Conservation (phyloP, 2,329 filamentous ascomycete species). For the Monosporascus sp. region DNA sequence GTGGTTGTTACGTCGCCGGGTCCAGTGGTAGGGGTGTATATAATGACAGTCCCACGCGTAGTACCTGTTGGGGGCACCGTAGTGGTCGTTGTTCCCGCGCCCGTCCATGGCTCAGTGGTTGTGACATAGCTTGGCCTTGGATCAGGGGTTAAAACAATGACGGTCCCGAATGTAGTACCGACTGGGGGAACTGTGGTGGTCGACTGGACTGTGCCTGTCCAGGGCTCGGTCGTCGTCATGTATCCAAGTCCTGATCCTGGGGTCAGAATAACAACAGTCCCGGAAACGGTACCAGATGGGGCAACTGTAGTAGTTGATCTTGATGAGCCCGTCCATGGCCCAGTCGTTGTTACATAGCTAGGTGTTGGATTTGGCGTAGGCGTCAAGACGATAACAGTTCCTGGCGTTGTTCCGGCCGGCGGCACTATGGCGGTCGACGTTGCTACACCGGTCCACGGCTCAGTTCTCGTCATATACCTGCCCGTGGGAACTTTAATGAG, state of each 20-base stretch:
- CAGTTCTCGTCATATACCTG: not conserved
- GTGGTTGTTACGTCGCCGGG: not conserved
- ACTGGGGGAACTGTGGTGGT: not conserved
- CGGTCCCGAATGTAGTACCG: not conserved
- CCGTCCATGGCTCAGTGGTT: not conserved
- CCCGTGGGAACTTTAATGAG: not conserved
- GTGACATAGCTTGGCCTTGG: not conserved
- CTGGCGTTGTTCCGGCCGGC: not conserved
- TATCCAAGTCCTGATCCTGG: not conserved
- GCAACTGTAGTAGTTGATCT: not conserved
- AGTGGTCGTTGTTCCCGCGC: not conserved
- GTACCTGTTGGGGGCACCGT: not conserved
- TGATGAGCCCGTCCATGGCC: not conserved
- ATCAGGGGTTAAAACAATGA: not conserved
- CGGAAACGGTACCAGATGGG: not conserved
- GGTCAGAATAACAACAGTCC: not conserved
- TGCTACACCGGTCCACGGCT: not conserved
- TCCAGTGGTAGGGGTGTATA: not conserved
- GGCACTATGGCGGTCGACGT: not conserved
- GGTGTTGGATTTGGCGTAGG: not conserved
- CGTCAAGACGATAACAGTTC: not conserved
- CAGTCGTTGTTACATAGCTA: not conserved
- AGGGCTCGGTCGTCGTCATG: not conserved
- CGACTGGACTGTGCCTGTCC: not conserved
- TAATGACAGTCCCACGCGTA: not conserved